Evolutionary conservation across 2,329 filamentous ascomycete species (phyloP).

Genomic region (Sporothrix pallida): DNA sequence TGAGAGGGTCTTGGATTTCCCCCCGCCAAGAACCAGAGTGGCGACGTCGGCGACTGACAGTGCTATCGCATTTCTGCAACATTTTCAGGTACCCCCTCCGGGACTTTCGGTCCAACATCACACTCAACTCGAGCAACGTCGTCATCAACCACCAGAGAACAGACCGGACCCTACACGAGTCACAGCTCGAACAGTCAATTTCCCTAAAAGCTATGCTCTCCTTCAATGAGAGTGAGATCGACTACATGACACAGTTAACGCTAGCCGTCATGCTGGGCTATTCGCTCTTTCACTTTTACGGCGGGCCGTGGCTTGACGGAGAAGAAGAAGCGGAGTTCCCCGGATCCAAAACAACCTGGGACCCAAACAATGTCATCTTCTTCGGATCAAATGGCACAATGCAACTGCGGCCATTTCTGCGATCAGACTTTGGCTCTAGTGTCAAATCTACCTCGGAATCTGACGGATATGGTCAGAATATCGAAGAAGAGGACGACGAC

Average conservation of each 20-base stretch:
- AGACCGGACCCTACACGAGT: background rate
- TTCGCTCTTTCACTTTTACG: background rate
- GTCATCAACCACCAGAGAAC: background rate
- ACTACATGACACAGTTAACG: background rate
- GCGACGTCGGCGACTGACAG: too few species aligned
- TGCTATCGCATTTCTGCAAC: too few species aligned
- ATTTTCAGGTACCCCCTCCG: too few species aligned
- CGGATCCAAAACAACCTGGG: background rate
- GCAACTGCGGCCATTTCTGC: background rate
- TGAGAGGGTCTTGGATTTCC: too few species aligned
- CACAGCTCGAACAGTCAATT: background rate
- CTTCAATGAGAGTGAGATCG: background rate
- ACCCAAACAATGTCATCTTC: background rate
- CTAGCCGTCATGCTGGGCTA: background rate
- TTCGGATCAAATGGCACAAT: background rate
- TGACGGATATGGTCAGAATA: background rate
- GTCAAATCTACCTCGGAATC: too few species aligned
- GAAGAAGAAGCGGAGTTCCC: background rate
- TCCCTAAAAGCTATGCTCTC: background rate
- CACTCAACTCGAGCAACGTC: background rate
- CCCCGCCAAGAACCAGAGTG: too few species aligned
- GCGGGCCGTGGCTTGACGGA: background rate
- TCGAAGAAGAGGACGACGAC: background rate
- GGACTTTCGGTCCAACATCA: too few species aligned
- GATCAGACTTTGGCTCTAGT: background rate